A percentile compares a stretch with the other conserved stretches of the same genome.
Evolutionary conservation across 2,329 filamentous ascomycete species (phyloP).

Genomic region (Cladosporium sp.): DNA sequence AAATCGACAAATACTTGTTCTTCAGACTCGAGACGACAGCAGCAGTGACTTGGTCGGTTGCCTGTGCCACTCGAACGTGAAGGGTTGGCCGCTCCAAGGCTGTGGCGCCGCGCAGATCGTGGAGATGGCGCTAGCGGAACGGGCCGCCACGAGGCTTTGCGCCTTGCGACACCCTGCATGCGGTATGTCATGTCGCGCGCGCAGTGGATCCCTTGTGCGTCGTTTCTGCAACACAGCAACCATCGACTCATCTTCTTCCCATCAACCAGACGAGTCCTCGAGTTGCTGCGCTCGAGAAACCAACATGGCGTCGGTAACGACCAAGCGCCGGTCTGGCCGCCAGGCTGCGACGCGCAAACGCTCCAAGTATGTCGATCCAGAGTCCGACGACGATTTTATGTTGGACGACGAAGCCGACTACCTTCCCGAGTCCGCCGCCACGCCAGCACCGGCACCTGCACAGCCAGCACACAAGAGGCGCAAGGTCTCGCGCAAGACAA

Average conservation of each 20-base stretch:
- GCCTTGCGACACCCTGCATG: not conserved
- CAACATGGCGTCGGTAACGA: constrained; percentile 25
- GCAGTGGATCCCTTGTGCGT: not conserved
- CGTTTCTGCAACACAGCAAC: not conserved
- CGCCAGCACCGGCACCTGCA: constrained; percentile 1
- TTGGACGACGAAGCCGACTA: constrained; percentile 27
- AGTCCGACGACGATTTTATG: constrained; percentile 39
- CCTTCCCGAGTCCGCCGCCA: constrained; percentile 13
- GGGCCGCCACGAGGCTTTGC: not conserved
- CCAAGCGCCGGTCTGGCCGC: constrained; percentile 37
- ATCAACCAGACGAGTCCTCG: not conserved
- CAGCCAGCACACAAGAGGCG: constrained; percentile 25
- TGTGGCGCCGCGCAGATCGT: not conserved
- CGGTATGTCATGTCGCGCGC: not conserved
- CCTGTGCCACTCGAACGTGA: not conserved
- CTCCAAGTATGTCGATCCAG: constrained; percentile 37
- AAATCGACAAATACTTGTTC: not conserved
- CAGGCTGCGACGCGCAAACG: constrained; percentile 37
- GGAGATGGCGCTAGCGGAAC: not conserved
- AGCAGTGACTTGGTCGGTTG: not conserved
- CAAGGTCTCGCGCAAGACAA: constrained; percentile 22
- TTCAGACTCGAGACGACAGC: not conserved
- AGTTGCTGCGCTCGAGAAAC: not conserved
- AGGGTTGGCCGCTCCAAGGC: not conserved
- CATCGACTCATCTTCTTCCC: not conserved